Evolutionary conservation across 2,329 filamentous ascomycete genomes (phyloP).

Genomic region (Clarireedia paspali): DNA sequence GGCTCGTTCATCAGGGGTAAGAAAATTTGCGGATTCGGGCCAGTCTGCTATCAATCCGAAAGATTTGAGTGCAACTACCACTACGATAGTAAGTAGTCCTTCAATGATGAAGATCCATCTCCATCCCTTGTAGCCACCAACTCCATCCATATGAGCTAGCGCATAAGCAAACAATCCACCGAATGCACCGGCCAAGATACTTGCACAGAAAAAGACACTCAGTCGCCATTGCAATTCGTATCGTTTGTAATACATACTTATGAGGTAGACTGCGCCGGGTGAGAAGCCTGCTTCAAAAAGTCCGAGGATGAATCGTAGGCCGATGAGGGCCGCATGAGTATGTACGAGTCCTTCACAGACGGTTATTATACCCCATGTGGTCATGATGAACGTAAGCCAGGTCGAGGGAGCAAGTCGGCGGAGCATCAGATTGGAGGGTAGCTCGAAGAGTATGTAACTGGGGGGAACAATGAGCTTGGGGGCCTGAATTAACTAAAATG

Average conservation of each 20-base stretch:
- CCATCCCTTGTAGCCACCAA: constrained; percentile 41
- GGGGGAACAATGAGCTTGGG: background rate
- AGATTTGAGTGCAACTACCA: constrained; percentile 33
- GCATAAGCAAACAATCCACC: constrained; percentile 48
- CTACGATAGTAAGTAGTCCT: constrained; percentile 28
- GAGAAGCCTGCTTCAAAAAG: constrained; percentile 47
- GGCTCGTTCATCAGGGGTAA: constrained; percentile 32
- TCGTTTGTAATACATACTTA: constrained; percentile 42
- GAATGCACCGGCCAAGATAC: constrained; percentile 46
- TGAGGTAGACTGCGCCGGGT: constrained; percentile 43
- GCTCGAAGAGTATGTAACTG: constrained; percentile 32
- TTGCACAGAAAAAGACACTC: constrained; percentile 45
- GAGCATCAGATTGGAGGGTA: constrained; percentile 25
- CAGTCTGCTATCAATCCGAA: constrained; percentile 38
- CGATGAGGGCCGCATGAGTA: constrained; percentile 57
- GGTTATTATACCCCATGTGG: constrained; percentile 37
- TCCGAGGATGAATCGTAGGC: constrained; percentile 61
- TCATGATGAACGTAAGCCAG: constrained; percentile 33
- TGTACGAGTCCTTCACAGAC: constrained; percentile 24
- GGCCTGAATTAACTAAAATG: background rate
- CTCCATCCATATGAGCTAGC: constrained; percentile 43
- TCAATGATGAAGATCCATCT: constrained; percentile 40
- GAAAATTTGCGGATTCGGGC: constrained; percentile 34
- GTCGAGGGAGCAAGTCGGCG: constrained; percentile 31
- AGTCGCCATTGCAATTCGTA: constrained; percentile 43